phyloP scores from a whole-genome alignment of 2,329 filamentous ascomycete genomes.

The Paecilomyces variotii region DNA sequence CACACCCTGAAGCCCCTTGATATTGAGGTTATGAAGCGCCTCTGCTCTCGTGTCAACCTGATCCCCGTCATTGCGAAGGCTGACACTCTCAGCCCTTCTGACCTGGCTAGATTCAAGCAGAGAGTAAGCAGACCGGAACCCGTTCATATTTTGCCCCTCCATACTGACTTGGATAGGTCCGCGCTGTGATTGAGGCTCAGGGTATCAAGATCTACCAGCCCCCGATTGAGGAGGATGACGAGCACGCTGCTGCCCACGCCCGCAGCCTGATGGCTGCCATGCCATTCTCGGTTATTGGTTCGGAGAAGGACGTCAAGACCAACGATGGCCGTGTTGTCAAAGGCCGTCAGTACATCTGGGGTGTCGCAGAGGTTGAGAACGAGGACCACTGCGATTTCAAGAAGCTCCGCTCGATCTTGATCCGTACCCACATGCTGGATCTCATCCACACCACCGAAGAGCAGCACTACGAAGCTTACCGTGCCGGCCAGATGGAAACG shows the following conservation, averaged over 20 bases:
- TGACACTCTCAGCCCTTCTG: constrained; percentile 87
- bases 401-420: constrained; percentile 97
- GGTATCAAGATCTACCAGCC: constrained; percentile 99
- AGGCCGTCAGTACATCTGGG: constrained; percentile 98
- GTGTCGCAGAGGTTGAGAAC: constrained; percentile 98
- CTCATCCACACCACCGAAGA: constrained; percentile 99
- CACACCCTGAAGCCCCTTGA: constrained; percentile 98
- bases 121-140: constrained; percentile 53
- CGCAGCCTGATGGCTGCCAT: constrained; percentile 92
- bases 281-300: constrained; percentile 98
- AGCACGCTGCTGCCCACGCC: constrained; percentile 89
- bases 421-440: constrained; percentile 99
- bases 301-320: constrained; percentile 98
- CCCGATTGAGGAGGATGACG: constrained; percentile 95
- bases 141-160: constrained; percentile 2
- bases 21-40: constrained; percentile 99
- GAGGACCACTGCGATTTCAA: constrained; percentile 99
- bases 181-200: constrained; percentile 91
- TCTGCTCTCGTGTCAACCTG: constrained; percentile 95
- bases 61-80: constrained; percentile 99
- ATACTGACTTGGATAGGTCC: constrained; percentile 56
- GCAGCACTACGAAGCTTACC: constrained; percentile 98
- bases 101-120: constrained; percentile 90
- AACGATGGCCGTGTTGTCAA: constrained; percentile 94
- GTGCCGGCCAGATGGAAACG: constrained; percentile 99